phyloP scores from a whole-genome alignment of 768 basidiomycete species.

The Boletellus emodensis region DNA sequence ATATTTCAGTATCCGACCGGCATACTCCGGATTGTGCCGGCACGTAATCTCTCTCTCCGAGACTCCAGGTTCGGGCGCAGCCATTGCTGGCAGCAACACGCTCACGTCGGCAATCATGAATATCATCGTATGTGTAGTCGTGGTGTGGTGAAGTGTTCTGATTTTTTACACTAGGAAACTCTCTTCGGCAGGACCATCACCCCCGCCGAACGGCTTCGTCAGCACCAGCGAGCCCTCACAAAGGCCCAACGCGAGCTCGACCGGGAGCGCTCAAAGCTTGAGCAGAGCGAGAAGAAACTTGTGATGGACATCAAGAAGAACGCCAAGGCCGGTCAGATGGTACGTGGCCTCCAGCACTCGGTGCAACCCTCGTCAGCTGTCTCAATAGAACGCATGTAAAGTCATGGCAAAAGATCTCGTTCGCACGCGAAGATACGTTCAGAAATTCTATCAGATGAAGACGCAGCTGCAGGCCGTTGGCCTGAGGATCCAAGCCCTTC shows the following conservation, averaged over 20 bases:
- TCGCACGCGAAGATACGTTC: conserved; percentile 88
- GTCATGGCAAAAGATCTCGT: conserved; percentile 99
- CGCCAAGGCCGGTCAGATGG: conserved; percentile 93
- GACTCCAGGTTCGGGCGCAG: conserved; percentile 2
- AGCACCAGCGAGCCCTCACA: conserved; percentile 92
- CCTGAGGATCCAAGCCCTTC: conserved; percentile 89
- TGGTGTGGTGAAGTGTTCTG: conserved; percentile 5
- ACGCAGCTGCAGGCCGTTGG: conserved; percentile 97
- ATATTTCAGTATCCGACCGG: conserved; percentile 19
- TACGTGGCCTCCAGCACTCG: conserved; percentile 32
- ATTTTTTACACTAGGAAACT: conserved; percentile 63
- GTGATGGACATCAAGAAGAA: conserved; percentile 94
- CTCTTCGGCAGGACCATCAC: conserved; percentile 93
- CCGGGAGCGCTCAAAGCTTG: conserved; percentile 89
- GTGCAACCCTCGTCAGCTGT: conserved; percentile 15
- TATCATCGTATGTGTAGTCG: conserved; percentile 52
- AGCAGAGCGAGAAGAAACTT: conserved; percentile 96
- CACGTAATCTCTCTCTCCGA: neutral
- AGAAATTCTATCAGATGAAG: conserved; percentile 99
- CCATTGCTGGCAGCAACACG: conserved; percentile 6
- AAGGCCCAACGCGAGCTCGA: conserved; percentile 99
- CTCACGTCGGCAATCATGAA: conserved; percentile 52
- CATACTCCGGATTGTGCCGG: conserved; percentile 4
- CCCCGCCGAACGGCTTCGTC: conserved; percentile 92
- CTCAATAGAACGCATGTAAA: conserved; percentile 88